A percentile compares a stretch with the other conserved stretches of the same genome.
These are phyloP conservation scores for Castanea crenata DNA, from an alignment of 306 rosid genomes.

Conservation along the genomic window DNA sequence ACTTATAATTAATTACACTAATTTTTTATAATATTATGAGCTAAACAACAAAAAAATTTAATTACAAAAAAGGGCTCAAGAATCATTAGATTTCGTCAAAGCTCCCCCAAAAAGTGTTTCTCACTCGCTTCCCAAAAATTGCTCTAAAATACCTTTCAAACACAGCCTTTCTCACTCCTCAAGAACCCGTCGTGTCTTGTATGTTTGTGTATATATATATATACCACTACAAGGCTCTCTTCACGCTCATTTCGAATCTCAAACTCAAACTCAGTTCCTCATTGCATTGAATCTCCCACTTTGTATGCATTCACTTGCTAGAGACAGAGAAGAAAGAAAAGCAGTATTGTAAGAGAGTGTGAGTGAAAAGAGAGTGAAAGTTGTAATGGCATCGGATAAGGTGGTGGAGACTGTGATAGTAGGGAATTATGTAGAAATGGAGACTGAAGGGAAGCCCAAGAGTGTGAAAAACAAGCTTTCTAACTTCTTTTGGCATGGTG, in stretches of 20 bases:
- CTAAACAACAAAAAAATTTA: slow-evolving; percentile 33
- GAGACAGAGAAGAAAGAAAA: not conserved
- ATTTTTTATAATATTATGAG: slow-evolving; percentile 5
- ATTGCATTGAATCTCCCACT: not conserved
- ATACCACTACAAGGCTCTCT: slow-evolving; percentile 2
- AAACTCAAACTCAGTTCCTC: slow-evolving; percentile 1
- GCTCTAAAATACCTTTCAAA: slow-evolving; percentile 54
- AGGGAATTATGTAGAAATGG: slow-evolving; percentile 94
- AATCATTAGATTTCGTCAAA: slow-evolving; percentile 37
- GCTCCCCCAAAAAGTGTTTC: slow-evolving; percentile 32
- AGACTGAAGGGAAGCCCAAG: slow-evolving; percentile 63
- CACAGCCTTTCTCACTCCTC: slow-evolving; percentile 43
- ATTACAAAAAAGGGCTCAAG: slow-evolving; percentile 46
- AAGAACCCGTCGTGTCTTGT: slow-evolving; percentile 47
- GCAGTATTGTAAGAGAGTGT: not conserved
- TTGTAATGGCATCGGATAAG: slow-evolving; percentile 61
- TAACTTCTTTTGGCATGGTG: slow-evolving; percentile 89
- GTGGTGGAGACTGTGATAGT: slow-evolving; percentile 66
- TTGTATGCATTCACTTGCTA: not conserved
- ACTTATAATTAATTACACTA: not conserved
- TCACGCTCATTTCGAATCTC: not conserved
- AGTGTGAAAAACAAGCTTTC: slow-evolving; percentile 60
- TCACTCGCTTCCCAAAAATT: slow-evolving; percentile 54
- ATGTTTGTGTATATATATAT: slow-evolving; percentile 20
- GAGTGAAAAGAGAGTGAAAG: slow-evolving; percentile 1